A percentile compares a stretch with the other conserved stretches of the same genome.
phyloP scores from a whole-genome alignment of 2,329 filamentous ascomycete species.

The Fusarium verrucosum region DNA sequence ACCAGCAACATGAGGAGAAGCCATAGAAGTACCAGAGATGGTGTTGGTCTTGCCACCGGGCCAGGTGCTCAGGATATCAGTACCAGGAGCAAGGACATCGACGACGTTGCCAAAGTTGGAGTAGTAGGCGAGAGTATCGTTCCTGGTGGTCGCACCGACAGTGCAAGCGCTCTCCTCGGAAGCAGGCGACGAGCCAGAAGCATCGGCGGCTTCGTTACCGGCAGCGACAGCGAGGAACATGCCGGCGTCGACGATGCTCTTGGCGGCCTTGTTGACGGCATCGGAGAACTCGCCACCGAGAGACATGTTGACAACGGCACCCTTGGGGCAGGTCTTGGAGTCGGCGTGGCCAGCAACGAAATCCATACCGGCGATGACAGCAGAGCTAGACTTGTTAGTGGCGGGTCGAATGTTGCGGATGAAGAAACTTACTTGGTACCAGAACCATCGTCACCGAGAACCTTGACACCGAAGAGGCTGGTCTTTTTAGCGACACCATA shows the following conservation, averaged over 20 bases:
- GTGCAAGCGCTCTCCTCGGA: constrained; percentile 61
- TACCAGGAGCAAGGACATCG: constrained; percentile 63
- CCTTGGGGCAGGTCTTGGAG: constrained; percentile 53
- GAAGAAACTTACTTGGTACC: constrained; percentile 34
- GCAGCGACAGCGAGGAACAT: constrained; percentile 66
- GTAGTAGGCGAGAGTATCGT: constrained; percentile 56
- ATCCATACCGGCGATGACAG: constrained; percentile 58
- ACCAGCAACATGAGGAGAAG: constrained; percentile 55
- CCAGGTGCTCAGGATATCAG: constrained; percentile 59
- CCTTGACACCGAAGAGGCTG: constrained; percentile 57
- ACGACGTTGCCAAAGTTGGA: constrained; percentile 63
- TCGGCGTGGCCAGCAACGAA: constrained; percentile 52
- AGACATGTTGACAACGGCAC: constrained; percentile 65
- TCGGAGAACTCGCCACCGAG: constrained; percentile 59
- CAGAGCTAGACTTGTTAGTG: constrained; percentile 39
- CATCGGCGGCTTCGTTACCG: constrained; percentile 60
- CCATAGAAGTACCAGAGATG: constrained; percentile 59
- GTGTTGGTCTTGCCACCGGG: constrained; percentile 52
- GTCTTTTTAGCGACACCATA: constrained; percentile 56
- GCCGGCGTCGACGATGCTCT: constrained; percentile 55
- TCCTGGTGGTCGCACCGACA: constrained; percentile 58
- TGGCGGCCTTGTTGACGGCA: constrained; percentile 62
- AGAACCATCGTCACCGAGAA: constrained; percentile 51
- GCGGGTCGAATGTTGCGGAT: no score
- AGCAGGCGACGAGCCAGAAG: constrained; percentile 57